Conservation (phyloP, 176 grass and related monocot species). For the Tillandsia fasciculata region DNA sequence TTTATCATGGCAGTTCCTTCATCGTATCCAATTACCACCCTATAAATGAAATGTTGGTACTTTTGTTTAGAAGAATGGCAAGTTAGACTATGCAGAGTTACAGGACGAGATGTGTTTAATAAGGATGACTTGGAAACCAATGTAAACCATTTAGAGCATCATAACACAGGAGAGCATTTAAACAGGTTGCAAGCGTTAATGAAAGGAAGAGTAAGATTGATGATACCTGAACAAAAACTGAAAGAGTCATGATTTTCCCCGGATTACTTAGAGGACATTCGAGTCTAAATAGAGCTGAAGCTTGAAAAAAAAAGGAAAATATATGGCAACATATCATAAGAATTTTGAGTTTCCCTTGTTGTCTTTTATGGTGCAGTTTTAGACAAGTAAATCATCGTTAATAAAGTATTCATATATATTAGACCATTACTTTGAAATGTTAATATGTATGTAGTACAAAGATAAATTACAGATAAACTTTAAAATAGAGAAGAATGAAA, state of each 20-base stretch:
- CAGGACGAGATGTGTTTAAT: not conserved
- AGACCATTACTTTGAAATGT: not conserved
- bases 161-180: not conserved
- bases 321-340: not conserved
- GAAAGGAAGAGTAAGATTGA: not conserved
- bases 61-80: constrained; percentile 15
- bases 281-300: not conserved
- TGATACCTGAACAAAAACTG: not conserved
- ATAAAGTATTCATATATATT: not conserved
- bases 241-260: not conserved
- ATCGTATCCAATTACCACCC: constrained; percentile 97
- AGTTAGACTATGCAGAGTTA: constrained; percentile 5
- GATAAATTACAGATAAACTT: not conserved
- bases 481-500: constrained; percentile 4
- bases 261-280: not conserved
- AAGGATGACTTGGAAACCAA: not conserved
- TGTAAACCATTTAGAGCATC: not conserved
- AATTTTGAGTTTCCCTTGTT: not conserved
- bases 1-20: constrained; percentile 98
- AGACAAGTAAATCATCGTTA: not conserved
- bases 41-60: constrained; percentile 19
- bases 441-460: not conserved
- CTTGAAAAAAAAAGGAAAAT: not conserved
- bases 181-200: not conserved
- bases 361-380: not conserved